These are phyloP conservation scores for Perilla frutescens DNA, from an alignment of 257 asterid species.

Conservation along the genomic window DNA sequence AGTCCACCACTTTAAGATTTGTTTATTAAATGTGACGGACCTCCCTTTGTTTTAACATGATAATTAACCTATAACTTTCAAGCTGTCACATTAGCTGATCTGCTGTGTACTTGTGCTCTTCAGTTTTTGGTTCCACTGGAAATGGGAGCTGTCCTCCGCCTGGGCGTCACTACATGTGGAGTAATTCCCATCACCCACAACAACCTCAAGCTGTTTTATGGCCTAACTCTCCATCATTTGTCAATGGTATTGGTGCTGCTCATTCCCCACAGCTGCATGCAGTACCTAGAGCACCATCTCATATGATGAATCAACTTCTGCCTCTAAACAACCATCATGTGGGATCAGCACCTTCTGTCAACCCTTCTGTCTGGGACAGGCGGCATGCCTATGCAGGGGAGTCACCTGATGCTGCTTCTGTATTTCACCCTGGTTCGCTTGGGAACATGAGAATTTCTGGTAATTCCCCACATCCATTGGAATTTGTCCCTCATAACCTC, in stretches of 20 bases:
- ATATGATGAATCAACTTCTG: constrained; percentile 61
- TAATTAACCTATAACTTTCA: neutral
- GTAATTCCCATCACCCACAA: constrained; percentile 68
- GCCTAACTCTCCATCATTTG: constrained; percentile 85
- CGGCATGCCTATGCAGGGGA: constrained; percentile 74
- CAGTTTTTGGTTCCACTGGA: constrained; percentile 82
- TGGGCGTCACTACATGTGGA: constrained; percentile 89
- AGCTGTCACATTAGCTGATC: constrained; percentile 29
- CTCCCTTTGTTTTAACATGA: neutral
- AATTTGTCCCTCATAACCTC: constrained; percentile 71
- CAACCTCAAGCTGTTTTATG: constrained; percentile 75
- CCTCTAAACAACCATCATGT: constrained; percentile 81
- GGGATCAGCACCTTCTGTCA: constrained; percentile 94
- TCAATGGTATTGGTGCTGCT: constrained; percentile 65
- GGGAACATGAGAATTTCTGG: constrained; percentile 86
- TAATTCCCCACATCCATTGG: constrained; percentile 80
- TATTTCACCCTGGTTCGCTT: constrained; percentile 89
- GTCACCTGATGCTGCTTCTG: constrained; percentile 85
- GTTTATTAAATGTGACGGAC: neutral
- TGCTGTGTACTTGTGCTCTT: constrained; percentile 31
- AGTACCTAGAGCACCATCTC: constrained; percentile 76
- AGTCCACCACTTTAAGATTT: neutral
- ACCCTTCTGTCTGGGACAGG: constrained; percentile 90
- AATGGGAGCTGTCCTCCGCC: constrained; percentile 89
- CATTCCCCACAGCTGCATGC: constrained; percentile 79